Conservation (phyloP, 805 yeast species). For the Kodamaea hsintzibuensis region DNA sequence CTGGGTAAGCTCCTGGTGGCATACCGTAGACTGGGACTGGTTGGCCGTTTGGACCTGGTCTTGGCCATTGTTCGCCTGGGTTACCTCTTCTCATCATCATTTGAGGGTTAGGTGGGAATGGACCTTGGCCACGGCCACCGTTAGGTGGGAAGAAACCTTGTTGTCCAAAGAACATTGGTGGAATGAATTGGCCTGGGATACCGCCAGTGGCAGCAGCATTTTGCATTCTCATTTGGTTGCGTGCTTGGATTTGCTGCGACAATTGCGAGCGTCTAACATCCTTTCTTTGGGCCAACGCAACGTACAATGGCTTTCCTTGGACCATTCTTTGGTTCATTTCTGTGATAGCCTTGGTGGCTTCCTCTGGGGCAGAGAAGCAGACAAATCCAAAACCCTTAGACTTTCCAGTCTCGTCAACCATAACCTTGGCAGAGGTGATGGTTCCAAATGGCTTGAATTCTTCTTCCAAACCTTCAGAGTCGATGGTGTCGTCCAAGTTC, state of each 20-base stretch:
- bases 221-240: constrained; percentile 98
- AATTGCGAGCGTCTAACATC: constrained; percentile 96
- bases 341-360: constrained; percentile 96
- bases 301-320: constrained; percentile 94
- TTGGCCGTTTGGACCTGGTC: constrained; percentile 81
- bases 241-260: constrained; percentile 96
- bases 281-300: constrained; percentile 98
- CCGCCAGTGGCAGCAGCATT: constrained; percentile 90
- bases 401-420: constrained; percentile 92
- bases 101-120: constrained; percentile 80
- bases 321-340: constrained; percentile 98
- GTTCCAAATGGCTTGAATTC: constrained; percentile 92
- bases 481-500: constrained; percentile 92
- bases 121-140: constrained; percentile 72
- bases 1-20: constrained; percentile 73
- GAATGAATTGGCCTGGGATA: constrained; percentile 82
- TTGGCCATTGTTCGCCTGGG: constrained; percentile 66
- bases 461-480: constrained; percentile 87
- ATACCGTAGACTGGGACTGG: constrained; percentile 81
- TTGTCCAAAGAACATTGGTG: constrained; percentile 84
- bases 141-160: constrained; percentile 85
- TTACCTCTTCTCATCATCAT: constrained; percentile 61
- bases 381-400: constrained; percentile 99
- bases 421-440: constrained; percentile 94
- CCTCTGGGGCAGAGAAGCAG: constrained; percentile 96